Evolutionary conservation across 306 rosid genomes (phyloP).

Genomic region (Fragaria ananassa): DNA sequence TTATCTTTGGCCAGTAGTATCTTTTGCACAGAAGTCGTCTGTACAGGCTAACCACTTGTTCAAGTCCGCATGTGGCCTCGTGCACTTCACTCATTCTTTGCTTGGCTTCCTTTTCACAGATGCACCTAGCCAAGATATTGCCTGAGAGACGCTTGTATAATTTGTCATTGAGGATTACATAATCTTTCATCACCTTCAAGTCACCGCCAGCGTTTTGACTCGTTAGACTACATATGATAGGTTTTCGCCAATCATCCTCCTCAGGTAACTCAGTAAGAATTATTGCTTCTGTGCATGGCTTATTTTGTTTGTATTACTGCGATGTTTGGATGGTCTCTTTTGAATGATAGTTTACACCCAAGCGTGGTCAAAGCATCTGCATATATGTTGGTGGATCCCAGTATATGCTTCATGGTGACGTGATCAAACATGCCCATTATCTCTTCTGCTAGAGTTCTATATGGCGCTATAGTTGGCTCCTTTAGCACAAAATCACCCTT

Average conservation of each 20-base stretch:
- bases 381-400: too few relatives aligned
- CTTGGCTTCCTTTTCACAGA: neutral
- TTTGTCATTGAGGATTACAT: neutral
- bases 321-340: too few relatives aligned
- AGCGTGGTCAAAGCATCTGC: neutral
- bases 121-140: neutral
- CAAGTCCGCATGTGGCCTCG: neutral
- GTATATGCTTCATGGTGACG: too few relatives aligned
- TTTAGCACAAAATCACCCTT: too few relatives aligned
- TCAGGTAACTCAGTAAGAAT: too few relatives aligned
- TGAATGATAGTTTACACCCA: neutral
- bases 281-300: neutral
- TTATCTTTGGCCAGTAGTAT: neutral
- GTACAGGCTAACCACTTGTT: neutral
- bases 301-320: too few relatives aligned
- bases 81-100: neutral
- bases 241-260: neutral
- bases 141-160: neutral
- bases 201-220: accelerated
- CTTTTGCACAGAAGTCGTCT: accelerated
- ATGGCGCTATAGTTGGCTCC: too few relatives aligned
- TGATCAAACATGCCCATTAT: too few relatives aligned
- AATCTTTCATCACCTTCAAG: neutral
- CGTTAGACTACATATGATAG: neutral
- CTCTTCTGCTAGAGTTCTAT: too few relatives aligned